These are phyloP conservation scores for Schizochytrium sp. DNA, from an alignment of 108 stramenopile genomes.

Conservation along the genomic window DNA sequence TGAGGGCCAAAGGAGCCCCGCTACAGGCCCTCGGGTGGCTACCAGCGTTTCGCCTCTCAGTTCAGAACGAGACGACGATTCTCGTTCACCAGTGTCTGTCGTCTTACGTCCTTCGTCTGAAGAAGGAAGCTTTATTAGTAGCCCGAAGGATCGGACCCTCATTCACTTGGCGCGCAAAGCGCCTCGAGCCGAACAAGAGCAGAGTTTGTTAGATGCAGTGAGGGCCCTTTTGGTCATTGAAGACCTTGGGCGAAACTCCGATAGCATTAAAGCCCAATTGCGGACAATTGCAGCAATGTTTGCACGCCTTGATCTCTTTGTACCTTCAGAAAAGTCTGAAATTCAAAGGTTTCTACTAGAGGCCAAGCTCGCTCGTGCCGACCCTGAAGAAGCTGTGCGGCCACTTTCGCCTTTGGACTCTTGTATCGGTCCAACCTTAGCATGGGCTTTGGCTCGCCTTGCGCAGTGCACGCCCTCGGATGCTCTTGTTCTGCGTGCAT, in stretches of 20 bases:
- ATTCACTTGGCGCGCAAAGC: slow-evolving; percentile 1
- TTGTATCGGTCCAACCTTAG: not conserved
- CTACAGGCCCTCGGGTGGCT: too few species aligned
- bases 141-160: not conserved
- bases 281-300: slow-evolving; percentile 31
- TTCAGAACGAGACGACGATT: not conserved
- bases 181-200: slow-evolving; percentile 2
- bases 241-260: slow-evolving; percentile 12
- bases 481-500: slow-evolving; percentile 37
- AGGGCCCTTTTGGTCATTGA: not conserved
- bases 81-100: slow-evolving; percentile 27
- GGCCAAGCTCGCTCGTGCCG: slow-evolving; percentile 20
- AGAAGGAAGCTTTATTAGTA: not conserved
- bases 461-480: slow-evolving; percentile 48
- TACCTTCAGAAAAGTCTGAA: slow-evolving; percentile 37
- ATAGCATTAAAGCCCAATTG: slow-evolving; percentile 4
- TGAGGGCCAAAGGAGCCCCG: too few species aligned
- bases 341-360: slow-evolving; percentile 43
- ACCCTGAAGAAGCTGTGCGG: slow-evolving; percentile 13
- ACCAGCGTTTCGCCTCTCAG: too few species aligned
- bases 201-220: not conserved
- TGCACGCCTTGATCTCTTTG: slow-evolving; percentile 26
- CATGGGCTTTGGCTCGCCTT: slow-evolving; percentile 26
- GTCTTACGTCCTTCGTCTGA: not conserved
- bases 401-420: not conserved